phyloP scores from a whole-genome alignment of 2,329 filamentous ascomycete genomes.

The Botrytis paeoniae region DNA sequence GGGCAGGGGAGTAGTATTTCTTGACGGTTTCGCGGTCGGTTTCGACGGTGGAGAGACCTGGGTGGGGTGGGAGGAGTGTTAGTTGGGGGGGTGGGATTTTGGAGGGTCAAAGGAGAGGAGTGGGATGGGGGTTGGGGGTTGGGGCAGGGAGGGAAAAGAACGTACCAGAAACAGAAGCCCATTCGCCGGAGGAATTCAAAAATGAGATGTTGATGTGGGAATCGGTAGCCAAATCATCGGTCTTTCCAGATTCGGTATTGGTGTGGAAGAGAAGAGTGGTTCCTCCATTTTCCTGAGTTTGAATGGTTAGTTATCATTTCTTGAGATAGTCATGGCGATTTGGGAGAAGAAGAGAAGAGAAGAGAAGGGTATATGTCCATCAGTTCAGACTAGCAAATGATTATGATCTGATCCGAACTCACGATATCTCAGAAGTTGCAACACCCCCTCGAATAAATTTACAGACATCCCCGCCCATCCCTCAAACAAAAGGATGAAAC shows the following conservation, averaged over 20 bases:
- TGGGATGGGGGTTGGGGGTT: too few relatives aligned
- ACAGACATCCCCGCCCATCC: too few relatives aligned
- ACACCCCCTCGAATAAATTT: too few relatives aligned
- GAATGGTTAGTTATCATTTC: background rate
- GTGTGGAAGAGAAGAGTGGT: conserved; percentile 87
- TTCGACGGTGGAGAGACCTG: background rate
- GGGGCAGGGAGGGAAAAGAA: too few relatives aligned
- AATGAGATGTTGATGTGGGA: conserved; percentile 79
- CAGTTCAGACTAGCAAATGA: background rate
- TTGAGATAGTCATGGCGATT: background rate
- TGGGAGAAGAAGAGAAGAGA: too few relatives aligned
- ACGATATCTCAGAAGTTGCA: background rate
- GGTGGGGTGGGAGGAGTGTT: background rate
- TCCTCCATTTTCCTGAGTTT: conserved; percentile 65
- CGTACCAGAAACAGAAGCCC: conserved; percentile 80
- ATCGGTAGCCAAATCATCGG: conserved; percentile 71
- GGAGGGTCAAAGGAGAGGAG: background rate
- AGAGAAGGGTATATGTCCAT: background rate
- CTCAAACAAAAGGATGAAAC: background rate
- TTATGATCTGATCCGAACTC: background rate
- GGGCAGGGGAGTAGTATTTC: conserved; percentile 69
- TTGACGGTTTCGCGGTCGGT: conserved; percentile 56
- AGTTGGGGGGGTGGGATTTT: background rate
- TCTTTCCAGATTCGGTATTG: conserved; percentile 87
- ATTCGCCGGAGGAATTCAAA: conserved; percentile 71